Base-by-base conservation (phyloP, 192 early-diverging fungal species). In the Coemansia sp. region DNA sequence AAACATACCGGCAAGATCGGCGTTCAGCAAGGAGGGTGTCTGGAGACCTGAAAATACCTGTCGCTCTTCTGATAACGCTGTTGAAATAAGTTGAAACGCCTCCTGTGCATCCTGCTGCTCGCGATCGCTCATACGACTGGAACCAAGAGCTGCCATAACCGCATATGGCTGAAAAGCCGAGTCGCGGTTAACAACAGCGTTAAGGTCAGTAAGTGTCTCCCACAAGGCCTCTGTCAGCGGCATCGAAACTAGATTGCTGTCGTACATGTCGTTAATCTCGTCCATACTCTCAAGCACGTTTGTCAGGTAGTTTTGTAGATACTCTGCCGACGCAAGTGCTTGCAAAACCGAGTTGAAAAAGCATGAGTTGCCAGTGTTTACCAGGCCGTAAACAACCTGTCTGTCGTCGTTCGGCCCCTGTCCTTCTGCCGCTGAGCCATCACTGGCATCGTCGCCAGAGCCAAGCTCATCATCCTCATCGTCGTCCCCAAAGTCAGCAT, bases 261-360 rank as follows among this genome's bases (percentile, higher is more conserved):
- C 61, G 24, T 34, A 39, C 39, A 27, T 46, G 43, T 73, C 74
- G 55, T 81, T 77, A 41, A 66, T 48, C 61, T 74, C 68, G 61
- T 73, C 75, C 67, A 81, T 78, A 53, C 57, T 56, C 60, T 81
- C 80, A 2, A 81, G 74, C n/a, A 64, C 61, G 19, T 39, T 62
- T 15, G 59, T 41, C 50, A 81, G 61, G 37, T 81, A 81, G 57
- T 61, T 61, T 14, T 78, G 74, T 44, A 81, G 71, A 14, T 72
- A 71, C 59, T 78, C 67, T 12, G 75, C 67, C 34, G 80, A 78
- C 23, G 80, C 80, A 43, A 81, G 65, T 30, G 80, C 93, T 83
- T 96, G 94, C 24, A 96, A 55, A 7, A 93, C 89, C 15, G 89
- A 89, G 78, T 96, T 96, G 69, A 96, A 83, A 62, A 94, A 96